Evolutionary conservation across 108 stramenopile species (phyloP), one percentile per base, ranked within the genome.

Genomic region (Seminavis robusta): DNA sequence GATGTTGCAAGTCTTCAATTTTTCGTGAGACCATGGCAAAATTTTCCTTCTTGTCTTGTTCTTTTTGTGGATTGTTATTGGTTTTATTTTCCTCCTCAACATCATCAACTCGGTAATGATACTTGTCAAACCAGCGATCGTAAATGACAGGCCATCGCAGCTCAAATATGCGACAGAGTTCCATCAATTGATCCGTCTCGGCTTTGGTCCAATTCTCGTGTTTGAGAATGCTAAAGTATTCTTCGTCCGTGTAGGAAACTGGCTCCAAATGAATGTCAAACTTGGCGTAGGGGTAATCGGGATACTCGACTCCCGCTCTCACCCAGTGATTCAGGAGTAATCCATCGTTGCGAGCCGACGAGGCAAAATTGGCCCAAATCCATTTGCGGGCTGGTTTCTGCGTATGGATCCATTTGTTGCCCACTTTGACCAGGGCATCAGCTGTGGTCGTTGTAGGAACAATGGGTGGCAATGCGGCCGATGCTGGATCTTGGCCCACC

Each of bases 61-160:
- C 23, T 36, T 45, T 40, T 37, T 30, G 40, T 23, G 46, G 33
- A 41, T 52, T 23, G 32, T 56, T 20, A 55, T 27, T 57, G 41
- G 4, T 34, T 28, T 23, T 39, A 24, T 21, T 17, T 5, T 24
- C 21, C 16, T 23, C 37, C 21, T 3, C 37, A 30, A 63, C 41
- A 15, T 4, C 32, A 16, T 26, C n/a, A 13, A 40, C n/a, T 21
- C 49, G 42, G n/a, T n/a, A n/a, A n/a, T n/a, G n/a, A n/a, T 70
- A 73, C 33, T 28, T 33, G 11, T 42, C 61, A 16, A 67, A 53
- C 88, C 84, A 92, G 27, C 81, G 81, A 71, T 94, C 93, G 47
- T 81, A 62, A 51, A 94, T 77, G 20, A 97, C 84, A n/a, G 95
- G 71, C 97, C 97, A 98, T 21, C 97, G 84, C 38, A 97, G 61